Percentiles rank a stretch among this genome's conserved stretches.
Conservation (phyloP, 192 early-diverging fungal species). For the Umbelopsis isabellina region DNA sequence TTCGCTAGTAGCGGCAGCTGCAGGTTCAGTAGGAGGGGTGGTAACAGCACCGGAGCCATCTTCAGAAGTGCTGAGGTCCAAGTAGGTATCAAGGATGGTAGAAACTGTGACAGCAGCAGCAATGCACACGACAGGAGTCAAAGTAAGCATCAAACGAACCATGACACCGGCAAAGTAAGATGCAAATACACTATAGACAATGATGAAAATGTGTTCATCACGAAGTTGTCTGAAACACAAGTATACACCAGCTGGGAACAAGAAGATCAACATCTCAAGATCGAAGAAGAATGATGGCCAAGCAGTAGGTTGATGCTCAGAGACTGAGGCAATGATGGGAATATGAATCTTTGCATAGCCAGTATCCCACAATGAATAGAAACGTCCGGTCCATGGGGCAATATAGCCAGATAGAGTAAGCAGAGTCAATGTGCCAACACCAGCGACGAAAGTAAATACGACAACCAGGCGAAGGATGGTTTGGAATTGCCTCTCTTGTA, state of each 20-base stretch:
- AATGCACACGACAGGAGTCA: conserved; percentile 98
- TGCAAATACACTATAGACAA: conserved; percentile 96
- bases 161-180: conserved; percentile 99
- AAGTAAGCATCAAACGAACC: conserved; percentile 98
- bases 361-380: conserved; percentile 99
- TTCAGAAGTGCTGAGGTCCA: conserved; percentile 45
- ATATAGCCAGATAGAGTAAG: conserved; percentile 85
- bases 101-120: conserved; percentile 91
- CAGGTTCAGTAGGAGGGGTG: conserved; percentile 3
- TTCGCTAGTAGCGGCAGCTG: conserved; percentile 14
- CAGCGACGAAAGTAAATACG: conserved; percentile 51
- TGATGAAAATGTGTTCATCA: conserved; percentile 98
- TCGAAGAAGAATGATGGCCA: conserved; percentile 99
- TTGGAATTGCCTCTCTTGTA: conserved; percentile 88
- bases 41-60: not conserved
- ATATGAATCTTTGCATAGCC: conserved; percentile 99
- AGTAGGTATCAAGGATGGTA: conserved; percentile 83
- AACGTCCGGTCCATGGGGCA: conserved; percentile 98
- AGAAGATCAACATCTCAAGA: conserved; percentile 91
- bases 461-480: conserved; percentile 73
- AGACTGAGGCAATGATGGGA: conserved; percentile 99
- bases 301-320: conserved; percentile 99
- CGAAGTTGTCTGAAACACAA: conserved; percentile 93
- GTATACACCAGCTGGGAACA: conserved; percentile 98
- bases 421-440: conserved; percentile 65